Evolutionary conservation across 2,329 filamentous ascomycete genomes (phyloP).

Genomic region (Tothia fuscella): DNA sequence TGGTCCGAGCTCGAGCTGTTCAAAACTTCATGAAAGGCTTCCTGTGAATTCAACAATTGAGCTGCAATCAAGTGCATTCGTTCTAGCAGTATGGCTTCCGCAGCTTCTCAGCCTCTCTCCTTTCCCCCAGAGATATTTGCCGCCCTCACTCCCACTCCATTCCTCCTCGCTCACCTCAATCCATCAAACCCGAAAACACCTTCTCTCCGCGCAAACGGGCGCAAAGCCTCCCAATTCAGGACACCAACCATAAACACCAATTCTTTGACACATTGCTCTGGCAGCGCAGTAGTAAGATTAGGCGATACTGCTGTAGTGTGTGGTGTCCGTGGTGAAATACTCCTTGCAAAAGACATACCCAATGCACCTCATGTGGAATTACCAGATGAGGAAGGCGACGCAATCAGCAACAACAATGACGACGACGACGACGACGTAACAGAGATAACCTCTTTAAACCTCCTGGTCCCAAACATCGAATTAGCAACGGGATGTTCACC

Average conservation of each 20-base stretch:
- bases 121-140: constrained; percentile 64
- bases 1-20: too few species aligned
- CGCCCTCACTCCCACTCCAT: constrained; percentile 78
- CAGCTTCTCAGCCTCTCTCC: constrained; percentile 17
- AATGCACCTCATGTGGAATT: constrained; percentile 37
- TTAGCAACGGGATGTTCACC: constrained; percentile 83
- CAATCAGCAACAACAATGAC: not conserved
- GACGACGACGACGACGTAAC: constrained; percentile 1
- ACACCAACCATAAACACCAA: constrained; percentile 66
- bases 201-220: constrained; percentile 68
- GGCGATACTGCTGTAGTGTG: constrained; percentile 94
- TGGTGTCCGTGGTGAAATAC: constrained; percentile 75
- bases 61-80: not conserved
- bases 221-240: constrained; percentile 57
- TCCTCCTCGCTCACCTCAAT: constrained; percentile 78
- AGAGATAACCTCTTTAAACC: constrained; percentile 35
- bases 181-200: constrained; percentile 36
- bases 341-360: constrained; percentile 63
- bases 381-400: constrained; percentile 12
- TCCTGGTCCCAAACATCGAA: constrained; percentile 90
- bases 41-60: not conserved
- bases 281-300: constrained; percentile 74
- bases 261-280: constrained; percentile 78
- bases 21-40: too few species aligned
- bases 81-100: constrained; percentile 3